Evolutionary conservation across 345 rosid species (phyloP).

Genomic region (Acer saccharum): DNA sequence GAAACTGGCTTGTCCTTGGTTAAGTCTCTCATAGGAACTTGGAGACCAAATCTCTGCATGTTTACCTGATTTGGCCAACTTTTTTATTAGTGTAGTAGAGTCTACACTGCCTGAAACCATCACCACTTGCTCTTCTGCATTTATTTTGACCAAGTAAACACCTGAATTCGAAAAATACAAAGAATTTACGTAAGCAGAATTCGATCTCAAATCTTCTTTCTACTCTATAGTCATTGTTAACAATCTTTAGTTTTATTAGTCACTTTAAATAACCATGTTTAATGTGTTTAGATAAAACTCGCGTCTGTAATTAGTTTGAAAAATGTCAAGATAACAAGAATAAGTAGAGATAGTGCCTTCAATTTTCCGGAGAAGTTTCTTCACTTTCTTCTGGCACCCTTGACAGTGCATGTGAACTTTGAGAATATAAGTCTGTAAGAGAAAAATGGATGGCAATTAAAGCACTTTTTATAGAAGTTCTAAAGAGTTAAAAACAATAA

Average conservation of each 20-base stretch:
- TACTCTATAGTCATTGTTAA: background rate
- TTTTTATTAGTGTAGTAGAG: slow-evolving; percentile 47
- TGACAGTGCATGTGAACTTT: slow-evolving; percentile 73
- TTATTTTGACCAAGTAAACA: slow-evolving; percentile 60
- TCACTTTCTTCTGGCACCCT: slow-evolving; percentile 71
- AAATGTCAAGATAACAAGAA: background rate
- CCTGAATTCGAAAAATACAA: slow-evolving; percentile 39
- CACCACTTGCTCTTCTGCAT: slow-evolving; percentile 52
- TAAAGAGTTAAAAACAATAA: background rate
- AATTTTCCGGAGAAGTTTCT: slow-evolving; percentile 66
- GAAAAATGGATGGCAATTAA: background rate
- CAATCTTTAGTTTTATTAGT: no score
- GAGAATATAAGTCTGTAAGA: slow-evolving; percentile 56
- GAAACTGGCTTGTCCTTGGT: slow-evolving; percentile 17
- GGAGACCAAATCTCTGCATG: slow-evolving; percentile 55
- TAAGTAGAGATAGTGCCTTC: slow-evolving; percentile 43
- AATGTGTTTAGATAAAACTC: background rate
- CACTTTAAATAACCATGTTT: background rate
- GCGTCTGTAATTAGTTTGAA: no score
- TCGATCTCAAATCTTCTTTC: background rate
- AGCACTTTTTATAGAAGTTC: background rate
- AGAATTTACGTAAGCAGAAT: background rate
- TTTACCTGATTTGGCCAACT: slow-evolving; percentile 58
- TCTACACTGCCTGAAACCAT: slow-evolving; percentile 59
- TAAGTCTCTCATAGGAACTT: slow-evolving; percentile 16